Base-by-base conservation (phyloP, 2,329 filamentous ascomycete genomes). In the Paraconiothyrium brasiliense region DNA sequence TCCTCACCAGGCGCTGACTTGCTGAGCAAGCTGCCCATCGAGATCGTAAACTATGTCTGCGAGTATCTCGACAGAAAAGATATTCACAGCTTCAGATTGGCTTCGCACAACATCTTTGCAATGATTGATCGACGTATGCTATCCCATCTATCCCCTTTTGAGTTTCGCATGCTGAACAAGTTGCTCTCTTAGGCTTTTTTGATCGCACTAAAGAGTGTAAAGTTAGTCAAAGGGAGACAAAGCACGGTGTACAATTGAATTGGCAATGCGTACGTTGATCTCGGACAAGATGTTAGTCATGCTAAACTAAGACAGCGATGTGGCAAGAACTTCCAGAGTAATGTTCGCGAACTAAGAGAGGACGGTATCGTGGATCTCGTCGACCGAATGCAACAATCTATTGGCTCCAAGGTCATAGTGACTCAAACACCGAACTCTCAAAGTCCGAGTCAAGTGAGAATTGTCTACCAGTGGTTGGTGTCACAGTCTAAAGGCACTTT, bases 231-330 rank as follows among this genome's bases (percentile, higher is more conserved):
- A 20, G 20, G 20, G 20, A 20, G 20, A 20, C 20, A 1, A 20
- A 20, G 20, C 20, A 20, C 20, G 1, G 20, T 20, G 39, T 56
- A 2, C 62, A 68, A 8, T 49, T 71, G 7, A 59, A 62, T n/a
- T 73, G 71, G 69, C 55, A 58, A 59, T 67, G 68, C 34, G 70
- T 73, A 60, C 56, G 68, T 69, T 7, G 24, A 1, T 6, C 1
- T 20, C 27, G 7, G 35, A 4, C 41, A 68, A 70, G 39, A 7
- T 2, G 8, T 41, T 7, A 5, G 13, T 24, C 6, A 24, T 46
- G n/a, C 43, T 46, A 46, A 46, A 4, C 4, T 22, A 4, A 22
- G 7, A 32, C 16, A 51, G 48, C 48, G 48, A 22, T 51, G 48
- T 32, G 6, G 14, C 3, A 51, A 24, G 16, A 24, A n/a, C 32